phyloP scores from a whole-genome alignment of 2,329 filamentous ascomycete genomes.

The Botryosphaeria dothidea region DNA sequence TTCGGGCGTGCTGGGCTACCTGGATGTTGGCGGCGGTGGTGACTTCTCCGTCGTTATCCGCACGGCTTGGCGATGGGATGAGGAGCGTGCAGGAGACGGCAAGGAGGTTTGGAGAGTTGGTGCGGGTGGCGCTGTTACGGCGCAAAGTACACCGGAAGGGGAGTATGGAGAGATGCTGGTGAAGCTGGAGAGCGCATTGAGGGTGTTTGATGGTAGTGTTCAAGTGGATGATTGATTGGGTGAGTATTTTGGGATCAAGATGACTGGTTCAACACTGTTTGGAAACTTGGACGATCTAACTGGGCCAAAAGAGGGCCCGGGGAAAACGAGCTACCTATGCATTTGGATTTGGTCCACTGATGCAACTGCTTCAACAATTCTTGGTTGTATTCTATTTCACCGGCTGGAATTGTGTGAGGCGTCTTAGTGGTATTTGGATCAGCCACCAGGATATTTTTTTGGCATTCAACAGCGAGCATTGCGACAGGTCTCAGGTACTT shows the following conservation, averaged over 20 bases:
- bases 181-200: slow-evolving; percentile 41
- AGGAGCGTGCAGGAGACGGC: slow-evolving; percentile 42
- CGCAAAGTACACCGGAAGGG: slow-evolving; percentile 73
- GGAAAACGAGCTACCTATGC: not conserved
- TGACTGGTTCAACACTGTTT: not conserved
- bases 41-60: slow-evolving; percentile 93
- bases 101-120: slow-evolving; percentile 76
- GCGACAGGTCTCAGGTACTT: not conserved
- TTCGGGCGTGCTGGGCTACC: slow-evolving; percentile 85
- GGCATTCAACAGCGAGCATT: not conserved
- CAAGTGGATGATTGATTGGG: not conserved
- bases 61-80: slow-evolving; percentile 73
- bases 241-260: not conserved
- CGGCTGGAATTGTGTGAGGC: too few species aligned
- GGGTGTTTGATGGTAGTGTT: slow-evolving; percentile 28
- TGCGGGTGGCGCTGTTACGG: slow-evolving; percentile 87
- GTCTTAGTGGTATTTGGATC: not conserved
- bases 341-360: too few species aligned
- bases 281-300: not conserved
- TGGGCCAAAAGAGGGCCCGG: too few species aligned
- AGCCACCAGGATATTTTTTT: not conserved
- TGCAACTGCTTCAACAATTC: too few species aligned
- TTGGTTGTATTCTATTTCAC: too few species aligned
- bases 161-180: slow-evolving; percentile 85
- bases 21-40: slow-evolving; percentile 80